Evolutionary conservation across 495 filamentous ascomycete genomes (phyloP), one percentile per base, ranked within the genome.

Genomic region (Xylaria nigripes): DNA sequence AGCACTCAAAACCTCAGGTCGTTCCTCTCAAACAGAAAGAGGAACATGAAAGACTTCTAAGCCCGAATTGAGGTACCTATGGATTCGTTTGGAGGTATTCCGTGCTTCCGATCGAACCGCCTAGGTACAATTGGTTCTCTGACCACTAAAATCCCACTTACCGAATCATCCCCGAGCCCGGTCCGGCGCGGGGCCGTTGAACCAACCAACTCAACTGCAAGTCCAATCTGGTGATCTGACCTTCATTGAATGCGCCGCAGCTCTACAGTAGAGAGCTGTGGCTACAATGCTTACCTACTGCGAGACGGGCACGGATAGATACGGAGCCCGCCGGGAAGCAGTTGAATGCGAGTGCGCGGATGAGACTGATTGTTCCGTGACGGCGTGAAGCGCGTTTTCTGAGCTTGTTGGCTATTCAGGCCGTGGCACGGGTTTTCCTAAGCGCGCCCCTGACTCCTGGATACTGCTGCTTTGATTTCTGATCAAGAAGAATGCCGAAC

Each of bases 161-260:
- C 64, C 64, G 64, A 67, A 41, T 59, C 64, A 67, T 67, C 64
- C n/a, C 64, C 64, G 64, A 67, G 21, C 45, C 34, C 49, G 45
- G 46, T 16, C 61, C 64, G 64, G 59, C 57, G 55, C 38, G 54
- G 56, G 48, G 46, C 61, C 61, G 61, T 4, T 4, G 60, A 42
- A 36, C 22, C 19, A 34, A 24, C 27, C 42, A 12, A 13, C 36
- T 15, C 36, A 41, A 19, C 4, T 41, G 5, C 18, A 41, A 9
- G 25, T 29, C 25, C 25, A 29, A 29, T 9, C 9, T 29, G 32
- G 32, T 36, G 32, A 36, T 36, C 32, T n/a, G n/a, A n/a, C n/a
- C n/a, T n/a, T 36, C 32, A 36, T 36, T 36, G 32, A 12, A 9
- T 15, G 6, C 5, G 27, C 27, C 4, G 27, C 27, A 30, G 27